Conservation (phyloP, 2,329 filamentous ascomycete species). For the Fusarium neocosmosporiellum region DNA sequence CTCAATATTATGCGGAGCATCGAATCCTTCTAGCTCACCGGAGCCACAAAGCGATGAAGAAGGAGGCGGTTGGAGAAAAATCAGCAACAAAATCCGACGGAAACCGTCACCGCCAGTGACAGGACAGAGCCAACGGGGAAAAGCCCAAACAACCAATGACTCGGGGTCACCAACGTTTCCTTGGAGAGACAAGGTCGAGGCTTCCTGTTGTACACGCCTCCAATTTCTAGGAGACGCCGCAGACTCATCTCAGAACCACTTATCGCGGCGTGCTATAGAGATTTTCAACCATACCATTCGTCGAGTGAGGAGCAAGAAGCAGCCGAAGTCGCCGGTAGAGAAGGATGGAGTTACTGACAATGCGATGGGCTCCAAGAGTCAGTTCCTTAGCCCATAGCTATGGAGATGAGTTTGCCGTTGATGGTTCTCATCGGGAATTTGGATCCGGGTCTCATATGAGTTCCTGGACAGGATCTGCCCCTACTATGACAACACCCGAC, state of each 20-base stretch:
- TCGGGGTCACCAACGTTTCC: neutral
- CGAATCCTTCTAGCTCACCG: neutral
- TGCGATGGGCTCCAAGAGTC: neutral
- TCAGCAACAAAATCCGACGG: neutral
- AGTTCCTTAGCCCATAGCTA: neutral
- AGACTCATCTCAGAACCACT: neutral
- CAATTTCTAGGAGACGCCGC: neutral
- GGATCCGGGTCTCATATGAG: neutral
- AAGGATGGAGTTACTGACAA: neutral
- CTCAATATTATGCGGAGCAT: neutral
- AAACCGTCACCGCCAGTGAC: neutral
- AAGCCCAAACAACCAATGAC: neutral
- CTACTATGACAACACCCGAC: neutral
- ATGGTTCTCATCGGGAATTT: neutral
- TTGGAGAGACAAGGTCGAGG: neutral
- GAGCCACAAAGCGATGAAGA: neutral
- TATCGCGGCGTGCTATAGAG: neutral
- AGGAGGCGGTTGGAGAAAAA: neutral
- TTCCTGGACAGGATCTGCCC: neutral
- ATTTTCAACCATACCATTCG: neutral
- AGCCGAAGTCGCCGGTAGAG: neutral
- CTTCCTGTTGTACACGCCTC: neutral
- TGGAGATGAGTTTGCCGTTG: neutral
- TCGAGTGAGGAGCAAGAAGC: neutral
- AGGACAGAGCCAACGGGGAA: neutral